Percentiles rank a stretch among this genome's conserved stretches.
Evolutionary conservation across 805 yeast species (phyloP).

Genomic region (Nakazawaea anatomiae): DNA sequence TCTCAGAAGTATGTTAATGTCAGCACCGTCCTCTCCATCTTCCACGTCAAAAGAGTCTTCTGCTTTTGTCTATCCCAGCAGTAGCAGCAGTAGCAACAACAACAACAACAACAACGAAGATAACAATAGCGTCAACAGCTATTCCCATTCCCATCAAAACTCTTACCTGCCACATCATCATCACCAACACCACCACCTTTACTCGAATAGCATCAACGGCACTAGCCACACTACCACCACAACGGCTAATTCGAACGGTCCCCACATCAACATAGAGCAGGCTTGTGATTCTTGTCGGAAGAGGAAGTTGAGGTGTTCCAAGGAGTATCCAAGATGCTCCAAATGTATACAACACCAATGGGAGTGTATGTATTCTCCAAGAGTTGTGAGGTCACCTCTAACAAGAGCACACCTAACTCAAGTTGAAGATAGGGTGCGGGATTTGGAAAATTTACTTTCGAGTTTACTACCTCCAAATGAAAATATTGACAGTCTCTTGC

Average conservation of each 20-base stretch:
- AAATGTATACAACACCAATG: slow-evolving; percentile 69
- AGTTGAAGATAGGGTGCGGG: slow-evolving; percentile 55
- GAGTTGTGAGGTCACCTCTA: slow-evolving; percentile 71
- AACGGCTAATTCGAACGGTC: background rate
- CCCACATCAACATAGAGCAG: slow-evolving; percentile 34
- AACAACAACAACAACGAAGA: too few relatives aligned
- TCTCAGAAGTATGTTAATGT: too few relatives aligned
- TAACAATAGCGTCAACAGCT: too few relatives aligned
- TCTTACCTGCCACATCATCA: too few relatives aligned
- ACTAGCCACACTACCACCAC: background rate
- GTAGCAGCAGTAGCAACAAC: too few relatives aligned
- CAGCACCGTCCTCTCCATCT: too few relatives aligned
- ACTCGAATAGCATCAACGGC: background rate
- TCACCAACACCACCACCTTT: background rate
- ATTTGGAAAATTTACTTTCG: slow-evolving; percentile 37
- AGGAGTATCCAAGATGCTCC: slow-evolving; percentile 68
- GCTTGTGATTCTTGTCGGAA: slow-evolving; percentile 82
- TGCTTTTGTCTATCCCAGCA: too few relatives aligned
- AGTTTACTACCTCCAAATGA: slow-evolving; percentile 38
- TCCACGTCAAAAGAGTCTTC: too few relatives aligned
- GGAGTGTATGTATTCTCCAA: slow-evolving; percentile 75
- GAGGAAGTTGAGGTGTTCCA: slow-evolving; percentile 75
- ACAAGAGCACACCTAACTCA: slow-evolving; percentile 76
- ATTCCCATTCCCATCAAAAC: too few relatives aligned
- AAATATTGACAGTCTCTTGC: slow-evolving; percentile 32